These are phyloP conservation scores for Petunia hybrid DNA, from an alignment of 305 asterid genomes.

Conservation along the genomic window DNA sequence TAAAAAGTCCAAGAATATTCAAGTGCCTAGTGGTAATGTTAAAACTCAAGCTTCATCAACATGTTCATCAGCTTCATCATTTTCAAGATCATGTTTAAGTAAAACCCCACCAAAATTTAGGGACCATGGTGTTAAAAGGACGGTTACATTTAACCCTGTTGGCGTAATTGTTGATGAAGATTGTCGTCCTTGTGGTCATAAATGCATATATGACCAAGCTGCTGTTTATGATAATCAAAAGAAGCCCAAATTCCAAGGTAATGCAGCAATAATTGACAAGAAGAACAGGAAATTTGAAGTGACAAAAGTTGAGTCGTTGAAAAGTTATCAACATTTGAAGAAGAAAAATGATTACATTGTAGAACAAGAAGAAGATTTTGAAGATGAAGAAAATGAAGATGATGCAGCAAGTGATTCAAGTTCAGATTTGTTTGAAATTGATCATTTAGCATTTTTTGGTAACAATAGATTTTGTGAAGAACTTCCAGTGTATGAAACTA, in stretches of 20 bases:
- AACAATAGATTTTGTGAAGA: constrained; percentile 73
- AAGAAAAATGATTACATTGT: constrained; percentile 29
- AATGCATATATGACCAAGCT: constrained; percentile 42
- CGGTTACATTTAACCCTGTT: constrained; percentile 74
- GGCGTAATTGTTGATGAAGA: constrained; percentile 71
- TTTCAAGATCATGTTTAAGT: constrained; percentile 80
- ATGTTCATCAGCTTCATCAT: constrained; percentile 82
- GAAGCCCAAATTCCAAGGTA: constrained; percentile 44
- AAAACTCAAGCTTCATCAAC: constrained; percentile 64
- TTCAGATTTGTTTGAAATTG: constrained; percentile 84
- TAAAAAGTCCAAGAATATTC: constrained; percentile 54
- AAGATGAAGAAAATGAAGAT: constrained; percentile 48
- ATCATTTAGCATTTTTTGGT: constrained; percentile 74
- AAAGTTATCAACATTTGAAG: constrained; percentile 28
- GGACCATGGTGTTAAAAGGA: constrained; percentile 58
- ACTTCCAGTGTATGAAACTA: constrained; percentile 88
- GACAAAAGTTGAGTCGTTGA: constrained; percentile 26
- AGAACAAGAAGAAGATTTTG: constrained; percentile 39
- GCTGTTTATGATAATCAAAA: constrained; percentile 34
- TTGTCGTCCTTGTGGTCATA: constrained; percentile 66
- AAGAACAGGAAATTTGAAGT: constrained; percentile 40
- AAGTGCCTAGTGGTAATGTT: neutral
- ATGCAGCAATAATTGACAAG: constrained; percentile 32
- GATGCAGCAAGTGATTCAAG: constrained; percentile 76
- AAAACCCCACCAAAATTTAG: constrained; percentile 59